phyloP scores from a whole-genome alignment of 2,329 filamentous ascomycete species.

The Fusarium clavum region DNA sequence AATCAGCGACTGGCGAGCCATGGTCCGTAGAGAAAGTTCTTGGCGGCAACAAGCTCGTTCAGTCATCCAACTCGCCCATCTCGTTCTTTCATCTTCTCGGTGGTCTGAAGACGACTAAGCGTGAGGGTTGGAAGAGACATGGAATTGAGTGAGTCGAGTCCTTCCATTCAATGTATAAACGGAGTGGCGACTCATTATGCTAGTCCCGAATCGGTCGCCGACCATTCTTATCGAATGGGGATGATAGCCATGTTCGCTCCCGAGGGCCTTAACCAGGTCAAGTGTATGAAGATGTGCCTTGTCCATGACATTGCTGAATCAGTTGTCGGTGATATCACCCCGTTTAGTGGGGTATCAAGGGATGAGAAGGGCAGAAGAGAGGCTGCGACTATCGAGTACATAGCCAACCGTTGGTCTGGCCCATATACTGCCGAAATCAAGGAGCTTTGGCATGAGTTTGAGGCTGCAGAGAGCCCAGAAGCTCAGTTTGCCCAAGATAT shows the following conservation, averaged over 20 bases:
- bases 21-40: constrained; percentile 74
- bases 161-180: neutral
- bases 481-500: constrained; percentile 93
- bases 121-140: constrained; percentile 95
- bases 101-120: constrained; percentile 92
- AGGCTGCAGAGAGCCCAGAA: constrained; percentile 84
- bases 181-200: neutral
- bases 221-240: constrained; percentile 99
- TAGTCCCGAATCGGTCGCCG: constrained; percentile 89
- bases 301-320: constrained; percentile 98
- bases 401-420: constrained; percentile 77
- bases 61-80: constrained; percentile 77
- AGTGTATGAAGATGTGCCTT: constrained; percentile 94
- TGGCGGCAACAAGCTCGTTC: constrained; percentile 62
- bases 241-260: constrained; percentile 94
- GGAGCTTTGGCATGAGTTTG: constrained; percentile 93
- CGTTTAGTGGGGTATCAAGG: constrained; percentile 88
- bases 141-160: constrained; percentile 63
- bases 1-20: constrained; percentile 12
- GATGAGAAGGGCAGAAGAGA: constrained; percentile 90
- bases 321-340: constrained; percentile 97
- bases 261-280: constrained; percentile 75
- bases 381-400: constrained; percentile 89
- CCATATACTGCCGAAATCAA: constrained; percentile 75
- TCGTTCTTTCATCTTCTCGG: constrained; percentile 95